phyloP scores from a whole-genome alignment of 495 filamentous ascomycete species.

The Massariosphaeria phaeospora region DNA sequence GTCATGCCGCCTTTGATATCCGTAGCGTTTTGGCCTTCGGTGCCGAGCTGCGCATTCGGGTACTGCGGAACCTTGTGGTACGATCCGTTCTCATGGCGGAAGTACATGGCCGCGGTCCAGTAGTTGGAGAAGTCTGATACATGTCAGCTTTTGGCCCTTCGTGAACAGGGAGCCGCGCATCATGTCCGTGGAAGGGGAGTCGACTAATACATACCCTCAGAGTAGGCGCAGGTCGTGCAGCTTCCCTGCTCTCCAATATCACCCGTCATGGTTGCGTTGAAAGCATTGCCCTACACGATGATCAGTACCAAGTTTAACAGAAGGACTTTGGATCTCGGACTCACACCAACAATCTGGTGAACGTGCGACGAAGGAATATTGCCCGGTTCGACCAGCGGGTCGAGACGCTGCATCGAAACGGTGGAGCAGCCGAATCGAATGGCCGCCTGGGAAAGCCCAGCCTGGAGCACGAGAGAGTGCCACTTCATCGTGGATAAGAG shows the following conservation, averaged over 20 bases:
- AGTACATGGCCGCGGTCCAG: constrained; percentile 49
- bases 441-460: constrained; percentile 44
- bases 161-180: too few species aligned
- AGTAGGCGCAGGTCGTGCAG: constrained; percentile 42
- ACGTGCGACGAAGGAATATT: constrained; percentile 44
- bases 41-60: constrained; percentile 41
- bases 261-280: constrained; percentile 47
- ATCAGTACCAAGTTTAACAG: constrained; percentile 38
- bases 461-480: constrained; percentile 35
- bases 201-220: constrained; percentile 49
- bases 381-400: constrained; percentile 45
- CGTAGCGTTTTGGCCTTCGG: constrained; percentile 30
- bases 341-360: constrained; percentile 41
- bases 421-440: constrained; percentile 49
- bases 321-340: not conserved
- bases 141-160: not conserved
- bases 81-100: constrained; percentile 48
- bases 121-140: constrained; percentile 41
- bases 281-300: constrained; percentile 46
- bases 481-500: constrained; percentile 44
- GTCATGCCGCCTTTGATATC: constrained; percentile 49
- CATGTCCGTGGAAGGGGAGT: too few species aligned
- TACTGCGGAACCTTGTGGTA: constrained; percentile 46
- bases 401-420: constrained; percentile 47
- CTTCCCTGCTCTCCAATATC: constrained; percentile 44